phyloP scores from a whole-genome alignment of 208 protist genomes.

The Trypanosomatidae sp. region DNA sequence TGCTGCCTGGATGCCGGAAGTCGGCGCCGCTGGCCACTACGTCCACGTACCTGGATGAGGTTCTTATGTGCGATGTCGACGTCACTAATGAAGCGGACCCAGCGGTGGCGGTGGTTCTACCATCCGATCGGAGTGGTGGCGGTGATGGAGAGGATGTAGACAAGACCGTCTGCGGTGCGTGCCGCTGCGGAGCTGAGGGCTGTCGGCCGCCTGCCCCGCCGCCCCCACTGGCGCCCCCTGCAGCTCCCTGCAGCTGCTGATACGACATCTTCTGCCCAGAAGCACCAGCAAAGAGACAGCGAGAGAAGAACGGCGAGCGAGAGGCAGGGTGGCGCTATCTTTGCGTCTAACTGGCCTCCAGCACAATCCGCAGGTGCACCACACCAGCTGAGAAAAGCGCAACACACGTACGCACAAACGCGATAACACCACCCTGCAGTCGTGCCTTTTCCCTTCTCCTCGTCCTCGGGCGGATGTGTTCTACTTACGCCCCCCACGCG shows the following conservation, averaged over 20 bases:
- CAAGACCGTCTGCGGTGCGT: neutral
- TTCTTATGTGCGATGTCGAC: neutral
- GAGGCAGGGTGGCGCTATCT: neutral
- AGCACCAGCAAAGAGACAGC: neutral
- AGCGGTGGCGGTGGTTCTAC: neutral
- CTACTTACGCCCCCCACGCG: neutral
- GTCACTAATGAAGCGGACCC: neutral
- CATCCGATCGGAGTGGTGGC: conserved; percentile 4
- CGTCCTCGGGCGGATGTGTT: too few species aligned
- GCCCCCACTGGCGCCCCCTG: neutral
- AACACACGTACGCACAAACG: neutral
- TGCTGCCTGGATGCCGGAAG: neutral
- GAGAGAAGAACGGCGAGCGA: neutral
- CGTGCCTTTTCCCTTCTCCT: neutral
- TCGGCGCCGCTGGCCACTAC: neutral
- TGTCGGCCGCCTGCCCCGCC: neutral
- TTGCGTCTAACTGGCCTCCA: neutral
- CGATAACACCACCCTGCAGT: neutral
- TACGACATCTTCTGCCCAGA: conserved; percentile 1
- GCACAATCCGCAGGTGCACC: neutral
- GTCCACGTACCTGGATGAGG: neutral
- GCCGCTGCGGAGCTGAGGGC: conserved; percentile 4
- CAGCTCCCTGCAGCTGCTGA: neutral
- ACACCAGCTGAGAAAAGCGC: neutral
- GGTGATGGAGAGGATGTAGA: neutral